Base-by-base conservation (phyloP, 1,284 basidiomycete genomes). In the Ustilago xerochloae region DNA sequence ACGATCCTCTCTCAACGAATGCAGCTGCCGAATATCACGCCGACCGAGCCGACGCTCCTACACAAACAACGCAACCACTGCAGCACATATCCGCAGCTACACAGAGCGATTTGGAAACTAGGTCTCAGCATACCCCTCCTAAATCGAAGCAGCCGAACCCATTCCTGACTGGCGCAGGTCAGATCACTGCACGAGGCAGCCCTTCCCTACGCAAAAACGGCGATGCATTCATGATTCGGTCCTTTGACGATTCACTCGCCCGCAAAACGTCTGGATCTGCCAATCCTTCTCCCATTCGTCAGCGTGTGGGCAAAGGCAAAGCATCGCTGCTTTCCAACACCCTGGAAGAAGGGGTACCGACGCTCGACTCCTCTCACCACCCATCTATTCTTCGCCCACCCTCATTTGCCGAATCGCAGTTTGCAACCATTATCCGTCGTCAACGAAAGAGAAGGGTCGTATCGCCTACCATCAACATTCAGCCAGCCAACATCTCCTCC, bases 401-500 rank as follows among this genome's bases (percentile, higher is more conserved):
- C 2, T 71, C 63, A 4, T 77, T 78, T 43, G 75, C 75, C 41
- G 73, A 79, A 49, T 75, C 71, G 0, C 77, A 79, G 39, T 79
- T 79, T 45, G 75, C 75, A 15, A 79, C 77, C 36, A 79, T 79
- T 65, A 67, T 79, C 26, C 64, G 77, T 26, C 56, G 75, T 29
- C 77, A 79, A 53, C 36, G 72, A 3, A 79, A 79, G 32, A 53
- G 73, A 10, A 48, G 75, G 16, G 59, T 79, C 55, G 61, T 79
- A 10, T 77, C 71, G 2, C 66, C 77, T 3, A 68, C 69, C 24
- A 60, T 6, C 57, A 66, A 67, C 41, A 28, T 67, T 0, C 56
- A 61, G n/a, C 33, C 46, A 9, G 53, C 18, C 6, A 59, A 43
- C 24, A 47, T 54, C 35, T n/a, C 61, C 2, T 54, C 65, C 15